These are phyloP conservation scores for Talaromyces ruber DNA, from an alignment of 495 filamentous ascomycete species.

Conservation along the genomic window DNA sequence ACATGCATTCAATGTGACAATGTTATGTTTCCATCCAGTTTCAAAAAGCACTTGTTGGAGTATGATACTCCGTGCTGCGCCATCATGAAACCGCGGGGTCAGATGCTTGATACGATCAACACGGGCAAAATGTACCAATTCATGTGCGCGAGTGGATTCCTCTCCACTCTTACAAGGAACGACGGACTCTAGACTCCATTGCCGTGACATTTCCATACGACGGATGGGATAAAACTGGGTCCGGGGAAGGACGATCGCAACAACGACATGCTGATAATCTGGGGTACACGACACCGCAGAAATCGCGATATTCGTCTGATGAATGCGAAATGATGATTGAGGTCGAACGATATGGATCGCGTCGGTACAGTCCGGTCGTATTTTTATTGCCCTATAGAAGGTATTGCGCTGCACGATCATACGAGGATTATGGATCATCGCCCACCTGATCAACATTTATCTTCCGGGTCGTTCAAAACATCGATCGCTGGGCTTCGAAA, in stretches of 20 bases:
- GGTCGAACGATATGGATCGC: background rate
- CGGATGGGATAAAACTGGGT: background rate
- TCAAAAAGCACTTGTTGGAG: background rate
- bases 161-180: background rate
- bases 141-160: slow-evolving; percentile 1
- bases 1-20: background rate
- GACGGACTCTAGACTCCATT: background rate
- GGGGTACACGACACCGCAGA: background rate
- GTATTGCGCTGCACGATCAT: background rate
- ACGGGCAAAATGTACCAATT: background rate
- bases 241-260: slow-evolving; percentile 1
- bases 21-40: background rate
- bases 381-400: background rate
- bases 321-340: background rate
- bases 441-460: background rate
- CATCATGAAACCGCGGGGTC: background rate
- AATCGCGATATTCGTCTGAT: background rate
- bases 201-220: background rate
- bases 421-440: background rate
- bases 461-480: background rate
- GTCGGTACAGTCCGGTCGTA: background rate
- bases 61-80: background rate
- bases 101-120: background rate
- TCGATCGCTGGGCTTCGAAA: background rate
- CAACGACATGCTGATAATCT: background rate